phyloP scores from a whole-genome alignment of 345 rosid species.

The Eucalyptus viminalis region DNA sequence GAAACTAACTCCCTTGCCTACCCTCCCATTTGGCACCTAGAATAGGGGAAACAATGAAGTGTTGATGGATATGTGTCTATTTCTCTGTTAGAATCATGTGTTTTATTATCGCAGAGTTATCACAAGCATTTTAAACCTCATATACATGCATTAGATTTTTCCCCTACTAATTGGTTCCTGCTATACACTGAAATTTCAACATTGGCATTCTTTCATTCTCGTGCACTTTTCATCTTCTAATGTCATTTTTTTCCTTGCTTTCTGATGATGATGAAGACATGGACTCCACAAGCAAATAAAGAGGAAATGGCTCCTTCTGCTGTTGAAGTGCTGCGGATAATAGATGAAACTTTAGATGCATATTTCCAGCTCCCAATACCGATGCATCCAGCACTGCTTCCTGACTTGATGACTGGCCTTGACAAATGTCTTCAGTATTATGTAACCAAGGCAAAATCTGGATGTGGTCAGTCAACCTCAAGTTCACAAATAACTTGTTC shows the following conservation, averaged over 20 bases:
- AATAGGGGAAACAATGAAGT: not conserved
- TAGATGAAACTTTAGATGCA: slow-evolving; percentile 82
- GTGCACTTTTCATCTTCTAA: not conserved
- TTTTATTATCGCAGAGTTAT: not conserved
- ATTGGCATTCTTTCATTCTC: not conserved
- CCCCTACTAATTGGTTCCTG: not conserved
- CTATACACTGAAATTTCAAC: not conserved
- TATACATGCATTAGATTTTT: not conserved
- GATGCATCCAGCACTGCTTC: slow-evolving; percentile 82
- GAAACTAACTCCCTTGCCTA: not conserved
- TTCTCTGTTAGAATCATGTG: not conserved
- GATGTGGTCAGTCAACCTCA: slow-evolving; percentile 52
- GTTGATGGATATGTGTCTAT: not conserved
- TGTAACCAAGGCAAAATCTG: slow-evolving; percentile 76
- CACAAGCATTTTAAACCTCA: not conserved
- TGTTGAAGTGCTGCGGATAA: slow-evolving; percentile 58
- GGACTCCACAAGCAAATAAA: slow-evolving; percentile 56
- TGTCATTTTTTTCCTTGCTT: not conserved
- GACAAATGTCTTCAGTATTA: slow-evolving; percentile 88
- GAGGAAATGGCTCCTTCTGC: slow-evolving; percentile 83
- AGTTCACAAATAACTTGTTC: not conserved
- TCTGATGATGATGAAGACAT: slow-evolving; percentile 32
- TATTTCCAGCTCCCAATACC: slow-evolving; percentile 95
- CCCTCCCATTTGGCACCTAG: not conserved
- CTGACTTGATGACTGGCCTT: slow-evolving; percentile 77